Evolutionary conservation across 768 basidiomycete genomes (phyloP).

Genomic region (Suillus lakei): DNA sequence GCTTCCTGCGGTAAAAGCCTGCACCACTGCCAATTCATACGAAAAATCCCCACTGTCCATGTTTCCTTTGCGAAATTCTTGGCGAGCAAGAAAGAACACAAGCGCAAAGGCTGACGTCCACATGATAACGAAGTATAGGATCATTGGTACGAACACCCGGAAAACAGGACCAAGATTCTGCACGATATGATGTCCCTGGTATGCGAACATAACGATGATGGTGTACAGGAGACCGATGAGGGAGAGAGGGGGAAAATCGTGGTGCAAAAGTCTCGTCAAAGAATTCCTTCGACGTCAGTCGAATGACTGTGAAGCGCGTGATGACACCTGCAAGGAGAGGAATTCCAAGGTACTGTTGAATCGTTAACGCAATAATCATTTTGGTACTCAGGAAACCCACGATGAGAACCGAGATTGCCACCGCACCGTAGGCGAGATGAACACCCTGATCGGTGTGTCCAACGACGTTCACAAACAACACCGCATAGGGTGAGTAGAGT

Average conservation of each 20-base stretch:
- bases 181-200: conserved; percentile 71
- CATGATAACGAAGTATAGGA: conserved; percentile 80
- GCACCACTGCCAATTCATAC: conserved; percentile 78
- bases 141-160: conserved; percentile 79
- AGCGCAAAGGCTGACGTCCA: conserved; percentile 66
- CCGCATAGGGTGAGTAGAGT: conserved; percentile 67
- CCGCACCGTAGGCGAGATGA: conserved; percentile 58
- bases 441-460: conserved; percentile 46
- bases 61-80: conserved; percentile 25
- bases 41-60: conserved; percentile 33
- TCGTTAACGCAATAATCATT: conserved; percentile 7
- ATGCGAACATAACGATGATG: conserved; percentile 75
- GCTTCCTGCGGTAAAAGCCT: conserved; percentile 79
- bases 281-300: conserved; percentile 47
- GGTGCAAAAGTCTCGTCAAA: conserved; percentile 68
- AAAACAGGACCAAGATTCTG: conserved; percentile 79
- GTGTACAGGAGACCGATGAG: conserved; percentile 83
- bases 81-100: conserved; percentile 52
- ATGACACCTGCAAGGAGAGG: conserved; percentile 72
- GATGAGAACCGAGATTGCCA: conserved; percentile 72
- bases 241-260: conserved; percentile 69
- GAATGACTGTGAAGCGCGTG: conserved; percentile 65
- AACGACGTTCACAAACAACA: conserved; percentile 77
- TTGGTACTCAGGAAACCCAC: conserved; percentile 46
- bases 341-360: conserved; percentile 76